Conservation (phyloP, 305 asterid species). For the Solanum hybrid region DNA sequence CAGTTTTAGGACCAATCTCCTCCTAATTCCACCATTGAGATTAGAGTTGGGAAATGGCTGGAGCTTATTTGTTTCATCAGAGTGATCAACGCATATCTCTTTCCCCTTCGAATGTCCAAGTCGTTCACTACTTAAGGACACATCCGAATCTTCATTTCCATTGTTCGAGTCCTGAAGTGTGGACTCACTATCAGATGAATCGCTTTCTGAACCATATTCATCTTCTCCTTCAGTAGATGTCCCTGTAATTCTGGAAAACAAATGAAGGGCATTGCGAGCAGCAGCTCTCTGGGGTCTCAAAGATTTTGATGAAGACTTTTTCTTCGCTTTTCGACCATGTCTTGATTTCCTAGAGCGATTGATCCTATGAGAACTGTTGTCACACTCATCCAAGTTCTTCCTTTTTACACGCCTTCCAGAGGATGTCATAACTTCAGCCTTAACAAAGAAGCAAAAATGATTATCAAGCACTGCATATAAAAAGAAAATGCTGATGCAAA, state of each 20-base stretch:
- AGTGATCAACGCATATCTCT: slow-evolving; percentile 43
- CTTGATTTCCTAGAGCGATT: slow-evolving; percentile 44
- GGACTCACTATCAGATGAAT: slow-evolving; percentile 66
- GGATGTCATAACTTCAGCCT: slow-evolving; percentile 78
- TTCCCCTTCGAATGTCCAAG: slow-evolving; percentile 59
- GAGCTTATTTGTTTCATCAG: slow-evolving; percentile 32
- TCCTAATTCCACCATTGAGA: slow-evolving; percentile 43
- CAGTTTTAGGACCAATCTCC: slow-evolving; percentile 70
- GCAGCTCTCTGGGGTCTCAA: slow-evolving; percentile 95
- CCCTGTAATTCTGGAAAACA: slow-evolving; percentile 85
- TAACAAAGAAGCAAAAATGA: slow-evolving; percentile 12
- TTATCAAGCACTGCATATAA: neutral
- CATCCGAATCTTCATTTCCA: slow-evolving; percentile 72
- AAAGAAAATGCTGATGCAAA: neutral
- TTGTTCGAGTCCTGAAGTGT: slow-evolving; percentile 52
- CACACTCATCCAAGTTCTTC: slow-evolving; percentile 78
- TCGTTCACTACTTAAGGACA: slow-evolving; percentile 42
- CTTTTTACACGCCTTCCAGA: slow-evolving; percentile 95
- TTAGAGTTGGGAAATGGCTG: slow-evolving; percentile 30
- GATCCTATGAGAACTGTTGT: slow-evolving; percentile 31
- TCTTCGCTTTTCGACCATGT: slow-evolving; percentile 46
- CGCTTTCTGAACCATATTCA: slow-evolving; percentile 38
- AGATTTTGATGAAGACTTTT: slow-evolving; percentile 49
- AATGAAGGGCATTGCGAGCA: slow-evolving; percentile 91
- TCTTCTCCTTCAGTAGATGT: slow-evolving; percentile 65